A percentile compares a stretch with the other conserved stretches of the same genome.
Evolutionary conservation across 495 filamentous ascomycete genomes (phyloP).

Genomic region (Aspergillus carlsbadensis): DNA sequence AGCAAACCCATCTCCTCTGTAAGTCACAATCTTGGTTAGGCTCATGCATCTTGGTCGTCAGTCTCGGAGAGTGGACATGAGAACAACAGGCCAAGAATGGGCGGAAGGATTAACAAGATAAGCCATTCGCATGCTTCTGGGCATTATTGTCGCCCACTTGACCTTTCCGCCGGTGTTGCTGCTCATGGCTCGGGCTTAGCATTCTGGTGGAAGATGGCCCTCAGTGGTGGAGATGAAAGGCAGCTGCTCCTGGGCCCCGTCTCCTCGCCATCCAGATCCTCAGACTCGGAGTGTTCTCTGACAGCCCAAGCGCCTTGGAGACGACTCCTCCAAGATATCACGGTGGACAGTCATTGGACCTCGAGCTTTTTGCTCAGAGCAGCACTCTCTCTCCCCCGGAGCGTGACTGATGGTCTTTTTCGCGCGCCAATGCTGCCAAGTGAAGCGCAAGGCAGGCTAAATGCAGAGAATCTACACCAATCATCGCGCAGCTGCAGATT

Average conservation of each 20-base stretch:
- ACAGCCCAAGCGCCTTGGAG: not conserved
- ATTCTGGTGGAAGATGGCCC: not conserved
- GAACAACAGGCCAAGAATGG: not conserved
- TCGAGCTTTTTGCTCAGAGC: not conserved
- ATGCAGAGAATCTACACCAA: constrained; percentile 13
- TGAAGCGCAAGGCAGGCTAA: constrained; percentile 8
- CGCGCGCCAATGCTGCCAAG: constrained; percentile 13
- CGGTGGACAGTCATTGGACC: not conserved
- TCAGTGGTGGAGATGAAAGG: not conserved
- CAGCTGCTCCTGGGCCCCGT: not conserved
- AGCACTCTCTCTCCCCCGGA: not conserved
- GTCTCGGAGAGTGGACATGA: too few relatives aligned
- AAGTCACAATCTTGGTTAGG: too few relatives aligned
- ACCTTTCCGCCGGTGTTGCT: not conserved
- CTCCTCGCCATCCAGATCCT: not conserved
- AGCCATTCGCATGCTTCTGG: not conserved
- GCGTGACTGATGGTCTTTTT: not conserved
- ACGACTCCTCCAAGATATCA: not conserved
- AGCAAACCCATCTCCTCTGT: too few relatives aligned
- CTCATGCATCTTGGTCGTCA: too few relatives aligned
- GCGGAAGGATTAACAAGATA: not conserved
- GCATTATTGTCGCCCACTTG: not conserved
- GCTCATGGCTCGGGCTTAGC: not conserved
- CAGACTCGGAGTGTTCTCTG: not conserved
- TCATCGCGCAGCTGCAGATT: not conserved